Evolutionary conservation across 2,329 filamentous ascomycete genomes (phyloP).

Genomic region (Cercospora citrullina): DNA sequence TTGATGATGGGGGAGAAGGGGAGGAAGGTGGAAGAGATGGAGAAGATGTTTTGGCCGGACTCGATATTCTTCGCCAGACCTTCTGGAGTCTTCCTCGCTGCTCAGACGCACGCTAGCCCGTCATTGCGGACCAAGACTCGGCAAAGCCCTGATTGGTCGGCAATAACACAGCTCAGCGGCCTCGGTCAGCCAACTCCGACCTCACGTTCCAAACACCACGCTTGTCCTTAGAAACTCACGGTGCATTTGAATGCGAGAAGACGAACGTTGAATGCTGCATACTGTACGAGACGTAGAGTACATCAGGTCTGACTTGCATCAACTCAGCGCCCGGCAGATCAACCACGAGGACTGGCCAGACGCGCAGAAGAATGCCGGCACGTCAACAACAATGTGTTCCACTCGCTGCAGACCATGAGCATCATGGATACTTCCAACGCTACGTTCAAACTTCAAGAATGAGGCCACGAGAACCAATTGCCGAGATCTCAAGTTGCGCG

Average conservation of each 20-base stretch:
- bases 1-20: slow-evolving; percentile 5
- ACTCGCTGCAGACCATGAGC: neutral
- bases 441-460: neutral
- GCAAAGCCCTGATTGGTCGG: slow-evolving; percentile 7
- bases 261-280: neutral
- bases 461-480: neutral
- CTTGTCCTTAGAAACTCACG: too few relatives aligned
- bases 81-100: slow-evolving; percentile 5
- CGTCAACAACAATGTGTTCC: neutral
- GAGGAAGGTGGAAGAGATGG: neutral
- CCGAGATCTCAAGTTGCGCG: neutral
- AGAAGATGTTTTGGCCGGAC: neutral
- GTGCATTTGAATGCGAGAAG: neutral
- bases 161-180: neutral
- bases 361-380: neutral
- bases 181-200: neutral
- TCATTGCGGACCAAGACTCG: neutral
- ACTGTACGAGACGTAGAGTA: neutral
- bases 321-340: neutral
- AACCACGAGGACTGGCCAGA: neutral
- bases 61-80: slow-evolving; percentile 6
- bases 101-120: neutral
- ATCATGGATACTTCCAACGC: neutral
- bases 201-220: neutral
- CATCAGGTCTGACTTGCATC: neutral